Percentiles rank a stretch among this genome's conserved stretches.
phyloP scores from a whole-genome alignment of 441 rosid species.

The Pelargonium myrrhifolium region DNA sequence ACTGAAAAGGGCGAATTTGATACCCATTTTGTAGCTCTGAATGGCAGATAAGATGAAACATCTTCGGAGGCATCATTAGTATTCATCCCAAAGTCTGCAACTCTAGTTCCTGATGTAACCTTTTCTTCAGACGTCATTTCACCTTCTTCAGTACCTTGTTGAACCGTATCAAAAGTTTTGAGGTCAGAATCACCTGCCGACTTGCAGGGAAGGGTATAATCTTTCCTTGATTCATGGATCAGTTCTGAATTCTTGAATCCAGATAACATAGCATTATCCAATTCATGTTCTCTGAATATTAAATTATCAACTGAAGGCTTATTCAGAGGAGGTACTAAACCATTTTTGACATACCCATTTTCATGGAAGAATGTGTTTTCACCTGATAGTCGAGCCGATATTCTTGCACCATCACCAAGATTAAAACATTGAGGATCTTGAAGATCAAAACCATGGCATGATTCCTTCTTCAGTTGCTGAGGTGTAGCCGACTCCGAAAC shows the following conservation, averaged over 20 bases:
- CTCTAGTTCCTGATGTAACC: conserved; percentile 15
- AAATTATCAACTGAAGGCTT: conserved; percentile 25
- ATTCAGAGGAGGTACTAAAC: conserved; percentile 25
- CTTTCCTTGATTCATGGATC: conserved; percentile 21
- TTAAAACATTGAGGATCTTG: conserved; percentile 30
- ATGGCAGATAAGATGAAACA: conserved; percentile 35
- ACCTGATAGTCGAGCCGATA: conserved; percentile 27
- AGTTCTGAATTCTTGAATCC: conserved; percentile 23
- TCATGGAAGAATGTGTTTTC: conserved; percentile 23
- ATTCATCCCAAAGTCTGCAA: conserved; percentile 30
- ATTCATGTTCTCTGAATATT: conserved; percentile 24
- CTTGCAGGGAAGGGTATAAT: conserved; percentile 16
- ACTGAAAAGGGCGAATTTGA: conserved; percentile 29
- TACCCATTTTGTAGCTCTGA: conserved; percentile 27
- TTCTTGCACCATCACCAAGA: conserved; percentile 23
- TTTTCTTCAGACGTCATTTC: conserved; percentile 21
- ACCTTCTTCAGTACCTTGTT: conserved; percentile 23
- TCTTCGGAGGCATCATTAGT: conserved; percentile 31
- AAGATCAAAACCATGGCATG: conserved; percentile 26
- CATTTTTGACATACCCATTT: conserved; percentile 22
- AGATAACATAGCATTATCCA: conserved; percentile 24
- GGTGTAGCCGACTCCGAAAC: conserved; percentile 23
- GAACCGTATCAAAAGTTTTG: conserved; percentile 20
- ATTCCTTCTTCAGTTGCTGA: conserved; percentile 31
- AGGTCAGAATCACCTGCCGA: conserved; percentile 22